Evolutionary conservation across 176 grass and related monocot species (phyloP), one percentile per base, ranked within the genome.

Genomic region (Thalia dealbata): DNA sequence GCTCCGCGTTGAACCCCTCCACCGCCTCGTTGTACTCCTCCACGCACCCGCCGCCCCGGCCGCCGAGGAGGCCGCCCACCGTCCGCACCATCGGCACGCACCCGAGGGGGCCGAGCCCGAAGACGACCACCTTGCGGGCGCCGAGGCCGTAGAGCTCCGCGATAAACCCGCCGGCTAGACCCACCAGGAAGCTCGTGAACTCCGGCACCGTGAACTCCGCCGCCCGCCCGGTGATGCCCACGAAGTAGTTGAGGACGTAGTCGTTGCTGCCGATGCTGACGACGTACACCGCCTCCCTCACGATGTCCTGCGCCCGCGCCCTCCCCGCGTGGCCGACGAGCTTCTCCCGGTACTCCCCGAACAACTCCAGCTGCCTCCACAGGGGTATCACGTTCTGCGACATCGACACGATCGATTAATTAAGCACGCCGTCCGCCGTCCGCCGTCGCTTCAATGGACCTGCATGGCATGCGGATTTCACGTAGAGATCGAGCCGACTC

Each of bases 211-310:
- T 54, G 79, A 96, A 96, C 82, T 96, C 52, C 72, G 75, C 77
- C 59, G 80, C 91, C 38, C 91, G 88, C 0, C 82, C 61, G 23
- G 91, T 88, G 68, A 75, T 85, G 71, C 83, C 27, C 51, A 81
- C 75, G 72, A 73, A 91, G 76, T 87, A 91, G 76, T 91, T 91
- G 71, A 87, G 84, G 7, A 91, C 81, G 50, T 87, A 91, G 58
- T 91, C 88, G 43, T 91, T 91, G 61, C 81, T 85, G 56, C 88
- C 88, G 23, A 91, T 68, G 21, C 81, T 91, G 38, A 91, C 68
- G 63, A 91, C 82, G 26, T 79, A 78, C 10, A 95, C 76, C n/a
- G 85, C 85, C 14, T 76, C 13, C 27, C 78, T 77, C 25, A 96
- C 86, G 13, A 88, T 16, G 63, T 46, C 78, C 13, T 28, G 38